Percentiles rank a stretch among this genome's conserved stretches.
Conservation (phyloP, 2,329 filamentous ascomycete genomes). For the Ophiostoma sp. region DNA sequence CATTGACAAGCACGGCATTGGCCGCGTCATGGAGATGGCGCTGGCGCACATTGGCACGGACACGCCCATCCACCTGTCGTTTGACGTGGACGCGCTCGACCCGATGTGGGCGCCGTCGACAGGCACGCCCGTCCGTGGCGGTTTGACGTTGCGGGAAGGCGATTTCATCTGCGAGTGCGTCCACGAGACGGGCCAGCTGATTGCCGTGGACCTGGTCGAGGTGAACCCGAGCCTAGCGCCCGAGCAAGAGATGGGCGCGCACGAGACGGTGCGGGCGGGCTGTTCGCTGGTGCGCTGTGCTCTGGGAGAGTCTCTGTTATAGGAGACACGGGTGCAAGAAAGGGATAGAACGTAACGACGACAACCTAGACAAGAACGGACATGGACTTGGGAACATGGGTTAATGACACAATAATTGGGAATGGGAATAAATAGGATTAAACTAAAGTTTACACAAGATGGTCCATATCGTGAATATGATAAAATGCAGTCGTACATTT, state of each 20-base stretch:
- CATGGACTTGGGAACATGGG: neutral
- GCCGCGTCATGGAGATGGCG: constrained; percentile 97
- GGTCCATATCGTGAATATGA: neutral
- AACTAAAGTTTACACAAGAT: neutral
- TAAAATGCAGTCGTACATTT: neutral
- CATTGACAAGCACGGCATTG: constrained; percentile 90
- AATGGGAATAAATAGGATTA: neutral
- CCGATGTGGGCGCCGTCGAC: constrained; percentile 96
- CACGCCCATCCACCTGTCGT: constrained; percentile 94
- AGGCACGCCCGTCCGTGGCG: constrained; percentile 89
- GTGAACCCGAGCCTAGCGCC: constrained; percentile 73
- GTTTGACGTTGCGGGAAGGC: constrained; percentile 88
- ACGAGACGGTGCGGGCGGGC: constrained; percentile 85
- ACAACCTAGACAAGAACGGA: neutral
- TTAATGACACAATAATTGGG: constrained; percentile 5
- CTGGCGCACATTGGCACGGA: constrained; percentile 91
- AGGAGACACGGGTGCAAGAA: constrained; percentile 33
- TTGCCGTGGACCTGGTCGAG: constrained; percentile 81
- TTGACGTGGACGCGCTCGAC: constrained; percentile 95
- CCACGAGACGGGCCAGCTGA: constrained; percentile 73
- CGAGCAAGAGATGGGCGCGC: constrained; percentile 62
- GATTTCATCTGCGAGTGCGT: constrained; percentile 94
- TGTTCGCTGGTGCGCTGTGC: constrained; percentile 90
- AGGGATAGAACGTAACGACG: neutral
- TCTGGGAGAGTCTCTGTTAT: constrained; percentile 86